Base-by-base conservation (phyloP, 1,139 yeast species). In the Yamadazyma triangularis region DNA sequence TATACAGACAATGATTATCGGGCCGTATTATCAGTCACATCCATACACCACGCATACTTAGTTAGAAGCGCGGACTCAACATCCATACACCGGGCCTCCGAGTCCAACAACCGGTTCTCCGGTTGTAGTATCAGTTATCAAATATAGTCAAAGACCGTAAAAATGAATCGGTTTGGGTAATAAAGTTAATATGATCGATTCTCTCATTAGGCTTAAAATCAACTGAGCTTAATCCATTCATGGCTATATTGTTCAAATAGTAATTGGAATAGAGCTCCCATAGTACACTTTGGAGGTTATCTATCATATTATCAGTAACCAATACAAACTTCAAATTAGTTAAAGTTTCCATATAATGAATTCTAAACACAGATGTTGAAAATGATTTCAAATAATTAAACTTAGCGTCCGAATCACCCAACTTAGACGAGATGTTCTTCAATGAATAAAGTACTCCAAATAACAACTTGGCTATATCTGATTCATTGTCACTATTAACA, bases 361-460 rank as follows among this genome's bases (percentile, higher is more conserved):
- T 76, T 40, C 89, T 69, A 56, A 80, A 88, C 38, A 73, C 71
- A 3, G 86, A 77, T 1, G 96, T 83, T 8, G 81, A 64, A 50
- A 79, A 85, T 2, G 85, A 73, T 33, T 75, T 70, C 40, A 85
- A 71, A 20, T 70, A 56, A 49, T 83, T 85, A 12, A 31, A 32
- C 9, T 18, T n/a, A 11, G 23, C 4, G 8, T 29, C 16, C 8
- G 47, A 45, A 18, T 69, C 67, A 6, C 77, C 73, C 29, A 87
- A 60, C 47, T 84, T 81, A 16, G 77, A 67, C 1, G 91, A 73
- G 30, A 89, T 74, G 41, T 80, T 84, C 34, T 89, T 73, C 40
- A 91, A 59, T 7, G 96, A 87, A 51, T 78, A 84, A 13, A 87
- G 64, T 29, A 86, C 77, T n/a, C 98, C 98, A 52, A 87, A 91